These are phyloP conservation scores for Eimeria necatrix DNA, from an alignment of 169 alveolate species.

Conservation along the genomic window DNA sequence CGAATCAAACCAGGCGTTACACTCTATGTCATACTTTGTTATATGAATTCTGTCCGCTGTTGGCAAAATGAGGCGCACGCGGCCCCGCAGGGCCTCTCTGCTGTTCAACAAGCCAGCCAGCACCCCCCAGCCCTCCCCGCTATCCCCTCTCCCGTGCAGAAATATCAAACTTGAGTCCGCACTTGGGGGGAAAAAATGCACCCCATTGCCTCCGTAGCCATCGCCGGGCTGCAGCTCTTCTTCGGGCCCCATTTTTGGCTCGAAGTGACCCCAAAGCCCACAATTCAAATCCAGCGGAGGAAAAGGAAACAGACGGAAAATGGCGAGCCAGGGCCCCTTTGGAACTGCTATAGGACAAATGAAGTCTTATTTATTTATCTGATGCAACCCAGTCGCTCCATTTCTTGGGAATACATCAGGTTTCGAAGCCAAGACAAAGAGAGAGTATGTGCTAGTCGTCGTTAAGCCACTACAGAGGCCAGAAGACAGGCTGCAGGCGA, in stretches of 20 bases:
- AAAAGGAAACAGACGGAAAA: too few species aligned
- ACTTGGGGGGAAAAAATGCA: neutral
- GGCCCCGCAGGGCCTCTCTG: neutral
- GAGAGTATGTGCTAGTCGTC: too few species aligned
- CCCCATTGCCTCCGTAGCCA: conserved; percentile 51
- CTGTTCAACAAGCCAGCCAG: neutral
- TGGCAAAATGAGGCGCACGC: conserved; percentile 60
- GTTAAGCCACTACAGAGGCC: too few species aligned
- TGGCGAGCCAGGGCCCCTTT: too few species aligned
- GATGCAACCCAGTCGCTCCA: too few species aligned
- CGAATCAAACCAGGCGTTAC: conserved; percentile 66
- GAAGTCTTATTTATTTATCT: too few species aligned
- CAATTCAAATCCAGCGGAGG: too few species aligned
- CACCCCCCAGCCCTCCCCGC: conserved; percentile 75
- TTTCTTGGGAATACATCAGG: too few species aligned
- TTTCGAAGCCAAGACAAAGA: too few species aligned
- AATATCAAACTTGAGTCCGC: conserved; percentile 13
- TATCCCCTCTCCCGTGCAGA: conserved; percentile 75
- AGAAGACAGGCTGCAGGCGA: too few species aligned
- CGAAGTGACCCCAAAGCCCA: too few species aligned
- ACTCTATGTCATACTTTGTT: neutral
- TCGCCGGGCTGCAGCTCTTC: neutral
- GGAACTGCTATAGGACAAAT: too few species aligned
- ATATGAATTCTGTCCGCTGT: conserved; percentile 57
- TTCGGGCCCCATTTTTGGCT: neutral